These are phyloP conservation scores for Xylaria digitata DNA, from an alignment of 2,329 filamentous ascomycete genomes.

Conservation along the genomic window DNA sequence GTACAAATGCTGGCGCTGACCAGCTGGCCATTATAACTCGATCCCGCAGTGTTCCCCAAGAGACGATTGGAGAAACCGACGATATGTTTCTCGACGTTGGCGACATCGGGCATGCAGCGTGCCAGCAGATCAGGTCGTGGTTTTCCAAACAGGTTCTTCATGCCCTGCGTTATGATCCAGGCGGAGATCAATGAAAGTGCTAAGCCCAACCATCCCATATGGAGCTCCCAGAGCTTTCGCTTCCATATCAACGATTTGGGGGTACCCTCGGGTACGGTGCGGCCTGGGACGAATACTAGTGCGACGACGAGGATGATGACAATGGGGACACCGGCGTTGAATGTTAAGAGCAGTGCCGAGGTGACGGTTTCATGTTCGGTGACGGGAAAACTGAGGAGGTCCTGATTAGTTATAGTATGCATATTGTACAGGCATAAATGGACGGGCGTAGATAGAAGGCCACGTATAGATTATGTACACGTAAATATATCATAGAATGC, in stretches of 20 bases:
- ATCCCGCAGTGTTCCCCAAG: conserved; percentile 53
- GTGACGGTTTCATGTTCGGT: conserved; percentile 78
- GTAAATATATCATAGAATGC: background rate
- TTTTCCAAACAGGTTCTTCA: conserved; percentile 81
- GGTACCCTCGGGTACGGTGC: conserved; percentile 71
- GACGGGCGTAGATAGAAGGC: background rate
- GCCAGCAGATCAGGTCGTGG: conserved; percentile 84
- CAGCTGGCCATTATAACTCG: conserved; percentile 67
- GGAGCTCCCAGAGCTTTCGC: conserved; percentile 90
- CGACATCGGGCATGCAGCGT: conserved; percentile 80
- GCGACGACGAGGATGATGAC: conserved; percentile 75
- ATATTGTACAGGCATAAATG: too few relatives aligned
- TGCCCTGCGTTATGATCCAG: conserved; percentile 84
- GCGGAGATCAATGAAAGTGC: conserved; percentile 76
- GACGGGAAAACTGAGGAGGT: conserved; percentile 71
- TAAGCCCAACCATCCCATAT: conserved; percentile 85
- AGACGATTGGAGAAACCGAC: conserved; percentile 60
- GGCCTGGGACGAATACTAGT: conserved; percentile 77
- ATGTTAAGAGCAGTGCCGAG: conserved; percentile 71
- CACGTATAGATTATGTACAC: too few relatives aligned
- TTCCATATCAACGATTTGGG: conserved; percentile 76
- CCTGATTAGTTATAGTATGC: conserved; percentile 6
- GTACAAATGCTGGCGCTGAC: conserved; percentile 83
- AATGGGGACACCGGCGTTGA: conserved; percentile 72
- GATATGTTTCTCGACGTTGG: conserved; percentile 67